phyloP scores from a whole-genome alignment of 169 alveolate species.

The Theileria sp. region DNA sequence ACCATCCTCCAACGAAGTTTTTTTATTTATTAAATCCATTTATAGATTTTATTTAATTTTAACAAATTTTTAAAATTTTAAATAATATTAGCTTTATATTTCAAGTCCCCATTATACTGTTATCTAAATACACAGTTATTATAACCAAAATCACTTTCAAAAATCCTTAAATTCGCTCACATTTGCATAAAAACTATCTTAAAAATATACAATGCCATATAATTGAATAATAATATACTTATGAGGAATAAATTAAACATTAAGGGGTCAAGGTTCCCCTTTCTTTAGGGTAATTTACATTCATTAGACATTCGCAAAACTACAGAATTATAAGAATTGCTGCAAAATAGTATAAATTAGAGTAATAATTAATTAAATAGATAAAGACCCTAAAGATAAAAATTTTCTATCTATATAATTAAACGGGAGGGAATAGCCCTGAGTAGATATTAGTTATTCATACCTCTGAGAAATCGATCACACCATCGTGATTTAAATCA shows the following conservation, averaged over 20 bases:
- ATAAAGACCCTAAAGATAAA: neutral
- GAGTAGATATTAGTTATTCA: neutral
- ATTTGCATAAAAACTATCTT: neutral
- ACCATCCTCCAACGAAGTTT: neutral
- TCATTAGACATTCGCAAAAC: slow-evolving; percentile 7
- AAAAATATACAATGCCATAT: neutral
- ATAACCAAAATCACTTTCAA: neutral
- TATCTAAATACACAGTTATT: neutral
- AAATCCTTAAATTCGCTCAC: neutral
- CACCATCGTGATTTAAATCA: slow-evolving; percentile 36
- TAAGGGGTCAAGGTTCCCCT: neutral
- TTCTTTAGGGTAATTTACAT: slow-evolving; percentile 1
- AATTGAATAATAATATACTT: neutral
- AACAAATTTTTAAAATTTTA: too few relatives aligned
- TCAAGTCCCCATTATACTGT: neutral
- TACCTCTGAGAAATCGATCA: slow-evolving; percentile 47
- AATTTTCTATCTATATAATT: neutral
- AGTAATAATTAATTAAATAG: neutral
- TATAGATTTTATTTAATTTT: too few relatives aligned
- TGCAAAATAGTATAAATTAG: neutral
- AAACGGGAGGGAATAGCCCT: neutral
- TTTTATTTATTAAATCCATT: neutral
- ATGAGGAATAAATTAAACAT: neutral
- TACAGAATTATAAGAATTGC: neutral
- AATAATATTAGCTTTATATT: too few relatives aligned